These are phyloP conservation scores for Cytospora paraplurivora DNA, from an alignment of 2,329 filamentous ascomycete species.

Conservation along the genomic window DNA sequence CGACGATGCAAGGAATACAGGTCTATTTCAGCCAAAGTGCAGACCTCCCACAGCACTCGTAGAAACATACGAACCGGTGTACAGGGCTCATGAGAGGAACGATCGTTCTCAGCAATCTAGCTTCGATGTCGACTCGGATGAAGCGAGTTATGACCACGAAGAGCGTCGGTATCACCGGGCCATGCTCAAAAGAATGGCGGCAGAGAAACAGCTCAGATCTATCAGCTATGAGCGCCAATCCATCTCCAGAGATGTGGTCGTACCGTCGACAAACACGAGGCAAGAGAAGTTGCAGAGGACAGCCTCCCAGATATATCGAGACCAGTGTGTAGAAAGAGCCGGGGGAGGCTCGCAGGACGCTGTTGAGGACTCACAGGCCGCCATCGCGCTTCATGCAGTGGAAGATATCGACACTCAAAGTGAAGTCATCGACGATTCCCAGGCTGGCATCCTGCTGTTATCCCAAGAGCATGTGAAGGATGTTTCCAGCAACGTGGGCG, in stretches of 20 bases:
- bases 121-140: conserved; percentile 20
- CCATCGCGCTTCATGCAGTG: neutral
- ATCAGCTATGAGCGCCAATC: conserved; percentile 42
- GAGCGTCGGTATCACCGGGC: conserved; percentile 42
- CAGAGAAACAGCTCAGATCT: conserved; percentile 44
- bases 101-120: conserved; percentile 28
- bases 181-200: conserved; percentile 43
- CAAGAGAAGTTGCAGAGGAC: conserved; percentile 28
- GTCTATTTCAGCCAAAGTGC: conserved; percentile 1
- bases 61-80: conserved; percentile 49
- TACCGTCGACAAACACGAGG: conserved; percentile 39
- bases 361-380: conserved; percentile 31
- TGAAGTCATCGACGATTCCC: conserved; percentile 22
- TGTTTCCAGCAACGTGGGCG: conserved; percentile 19
- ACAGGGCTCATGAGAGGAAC: conserved; percentile 47
- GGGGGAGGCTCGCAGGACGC: conserved; percentile 30
- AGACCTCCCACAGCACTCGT: conserved; percentile 37
- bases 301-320: conserved; percentile 29
- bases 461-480: conserved; percentile 4
- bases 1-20: neutral
- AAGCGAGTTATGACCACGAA: conserved; percentile 34
- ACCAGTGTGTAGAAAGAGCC: conserved; percentile 29
- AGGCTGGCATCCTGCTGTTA: conserved; percentile 3
- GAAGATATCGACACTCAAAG: neutral
- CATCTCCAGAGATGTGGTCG: conserved; percentile 41